Conservation (phyloP, 257 asterid genomes). For the Penstemon eatonii region DNA sequence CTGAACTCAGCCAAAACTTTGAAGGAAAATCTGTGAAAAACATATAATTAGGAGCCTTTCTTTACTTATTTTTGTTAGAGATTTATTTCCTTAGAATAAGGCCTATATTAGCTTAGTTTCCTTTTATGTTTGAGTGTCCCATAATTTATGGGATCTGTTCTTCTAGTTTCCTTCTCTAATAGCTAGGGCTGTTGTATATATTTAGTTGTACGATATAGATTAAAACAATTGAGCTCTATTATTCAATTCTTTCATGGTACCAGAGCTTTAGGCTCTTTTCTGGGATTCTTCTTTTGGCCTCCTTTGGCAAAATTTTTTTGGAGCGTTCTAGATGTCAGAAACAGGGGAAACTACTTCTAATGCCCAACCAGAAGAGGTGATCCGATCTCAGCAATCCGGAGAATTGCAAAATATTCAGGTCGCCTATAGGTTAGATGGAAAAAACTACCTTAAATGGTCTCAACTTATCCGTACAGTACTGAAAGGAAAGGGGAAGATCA, state of each 20-base stretch:
- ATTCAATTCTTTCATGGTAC: no score
- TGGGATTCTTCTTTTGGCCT: background rate
- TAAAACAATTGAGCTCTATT: no score
- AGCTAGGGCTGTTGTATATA: no score
- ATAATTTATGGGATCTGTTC: no score
- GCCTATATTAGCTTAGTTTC: no score
- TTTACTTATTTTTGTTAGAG: no score
- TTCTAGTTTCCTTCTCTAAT: no score
- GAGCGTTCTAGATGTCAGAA: background rate
- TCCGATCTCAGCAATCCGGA: background rate
- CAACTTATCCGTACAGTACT: background rate
- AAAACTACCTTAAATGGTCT: conserved; percentile 10
- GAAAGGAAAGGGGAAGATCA: conserved; percentile 4
- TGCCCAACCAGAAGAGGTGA: background rate
- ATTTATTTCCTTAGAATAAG: conserved; percentile 41
- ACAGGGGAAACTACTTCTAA: background rate
- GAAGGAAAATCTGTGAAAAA: no score
- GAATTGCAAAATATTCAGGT: background rate
- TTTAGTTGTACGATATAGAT: no score
- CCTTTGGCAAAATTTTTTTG: background rate
- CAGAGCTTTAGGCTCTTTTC: background rate
- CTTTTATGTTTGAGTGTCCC: no score
- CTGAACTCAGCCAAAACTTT: conserved; percentile 6
- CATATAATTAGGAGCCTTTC: no score
- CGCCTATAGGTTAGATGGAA: background rate